Evolutionary conservation across 2,329 filamentous ascomycete species (phyloP), one percentile per base, ranked within the genome.

Genomic region (Calonectria montana): DNA sequence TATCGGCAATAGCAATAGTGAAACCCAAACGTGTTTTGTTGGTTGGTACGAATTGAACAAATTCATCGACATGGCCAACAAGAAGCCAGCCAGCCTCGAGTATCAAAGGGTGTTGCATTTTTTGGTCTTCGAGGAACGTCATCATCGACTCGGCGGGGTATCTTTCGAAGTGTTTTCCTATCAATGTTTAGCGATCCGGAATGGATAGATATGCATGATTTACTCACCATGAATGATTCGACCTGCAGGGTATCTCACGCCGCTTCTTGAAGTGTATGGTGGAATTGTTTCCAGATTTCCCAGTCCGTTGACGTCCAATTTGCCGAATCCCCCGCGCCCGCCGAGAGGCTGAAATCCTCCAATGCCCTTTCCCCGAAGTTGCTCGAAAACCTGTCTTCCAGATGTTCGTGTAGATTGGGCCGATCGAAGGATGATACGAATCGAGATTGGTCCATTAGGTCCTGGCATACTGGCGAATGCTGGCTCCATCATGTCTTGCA

Each of bases 231-330:
- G 67, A 27, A 81, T 68, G 27, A 73, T 63, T 18, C 79, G 71
- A 1, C 79, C 79, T 0, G 73, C 73, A 3, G 73, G 77, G 31
- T 75, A 81, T 9, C 53, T 35, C 9, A 69, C 71, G 12, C 76
- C 79, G 2, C 79, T 80, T 23, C 73, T 71, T 29, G 75, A 71
- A 0, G 25, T 47, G 35, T 81, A 73, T 0, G 84, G 83, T 5
- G 82, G 84, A 31, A 84, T 84, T 0, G 82, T 82, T 68, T 85
- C 83, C 4, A 86, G 61, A 66, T 85, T 85, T 0, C 84, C 80
- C 4, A 65, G 69, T 0, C 73, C 75, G 35, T 81, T 77, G 31
- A 76, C 76, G 12, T 66, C 71, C 6, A 73, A 73, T n/a, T 71
- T 25, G 0, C 67, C 71, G 43, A 73, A 67, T 5, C 55, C 63